Evolutionary conservation across 148 eudicot species (phyloP), one percentile per base, ranked within the genome.

Genomic region (Vaccinium macrocarpon): DNA sequence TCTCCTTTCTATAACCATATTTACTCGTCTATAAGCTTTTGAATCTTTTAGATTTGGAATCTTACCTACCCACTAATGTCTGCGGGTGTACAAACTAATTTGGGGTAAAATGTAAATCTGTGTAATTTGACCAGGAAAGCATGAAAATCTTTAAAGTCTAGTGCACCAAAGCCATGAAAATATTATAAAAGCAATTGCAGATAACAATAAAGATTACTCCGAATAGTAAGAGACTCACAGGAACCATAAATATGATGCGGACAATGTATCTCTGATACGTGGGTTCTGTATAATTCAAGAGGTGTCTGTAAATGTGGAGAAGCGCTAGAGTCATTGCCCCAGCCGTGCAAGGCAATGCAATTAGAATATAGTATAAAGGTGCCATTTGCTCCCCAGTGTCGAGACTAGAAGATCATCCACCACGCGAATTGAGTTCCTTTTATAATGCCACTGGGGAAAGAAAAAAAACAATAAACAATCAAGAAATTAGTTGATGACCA

Each of bases 241-340:
- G 99, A 88, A 97, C 98, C 99, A 97, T 97, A 84, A 95, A 97
- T 87, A 97, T 90, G 82, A 97, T 97, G 12, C 99, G 92, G 86
- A 97, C 99, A 72, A 97, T 97, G 85, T 92, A 97, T 91, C 99
- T 90, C 89, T 97, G 99, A 81, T 88, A 97, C 32, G 93, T 92
- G 75, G 99, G 99, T 81, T 97, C 99, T 0, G 99, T 97, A 85
- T 97, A 97, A 88, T 97, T 97, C 92, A 86, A 53, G 8, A 97
- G 90, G 89, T 97, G 99, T 77, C 94, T 88, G 87, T 95, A 92
- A 80, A 97, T 97, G 82, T 97, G 99, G 82, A 88, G 55, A 38
- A 93, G 84, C 8, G 99, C 99, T 85, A 97, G 72, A 80, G 89
- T 89, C 83, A 95, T 94, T 21, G 99, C 95, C 82, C 98, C 99